Evolutionary conservation across 2,329 filamentous ascomycete species (phyloP).

Genomic region (Ophiostoma montium): DNA sequence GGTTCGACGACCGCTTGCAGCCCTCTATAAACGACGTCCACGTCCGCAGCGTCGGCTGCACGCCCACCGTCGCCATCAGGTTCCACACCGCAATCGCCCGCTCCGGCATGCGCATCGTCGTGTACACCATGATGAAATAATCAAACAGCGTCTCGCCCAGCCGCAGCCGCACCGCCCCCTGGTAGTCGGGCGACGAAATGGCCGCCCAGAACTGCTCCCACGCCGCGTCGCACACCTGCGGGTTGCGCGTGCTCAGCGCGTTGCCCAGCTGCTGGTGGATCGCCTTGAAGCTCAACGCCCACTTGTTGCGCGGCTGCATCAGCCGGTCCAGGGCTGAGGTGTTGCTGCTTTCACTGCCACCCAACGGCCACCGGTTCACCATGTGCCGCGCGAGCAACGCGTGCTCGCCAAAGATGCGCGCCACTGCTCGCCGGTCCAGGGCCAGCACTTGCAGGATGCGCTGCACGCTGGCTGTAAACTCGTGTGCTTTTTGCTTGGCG

Average conservation of each 20-base stretch:
- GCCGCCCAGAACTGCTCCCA: conserved; percentile 20
- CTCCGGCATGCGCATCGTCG: conserved; percentile 18
- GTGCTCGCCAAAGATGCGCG: conserved; percentile 12
- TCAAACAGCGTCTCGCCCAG: conserved; percentile 17
- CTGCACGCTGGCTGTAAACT: conserved; percentile 16
- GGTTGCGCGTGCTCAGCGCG: conserved; percentile 18
- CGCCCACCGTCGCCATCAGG: conserved; percentile 30
- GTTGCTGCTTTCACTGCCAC: not conserved
- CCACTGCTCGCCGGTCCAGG: conserved; percentile 9
- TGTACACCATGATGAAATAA: conserved; percentile 23
- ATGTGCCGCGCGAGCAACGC: conserved; percentile 11
- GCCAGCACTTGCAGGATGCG: conserved; percentile 11
- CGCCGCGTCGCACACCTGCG: conserved; percentile 13
- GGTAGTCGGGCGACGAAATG: conserved; percentile 11
- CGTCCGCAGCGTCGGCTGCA: conserved; percentile 46
- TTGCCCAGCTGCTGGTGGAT: conserved; percentile 17
- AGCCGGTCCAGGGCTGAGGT: not conserved
- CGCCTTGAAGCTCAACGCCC: not conserved
- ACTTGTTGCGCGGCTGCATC: not conserved
- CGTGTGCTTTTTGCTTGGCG: conserved; percentile 13
- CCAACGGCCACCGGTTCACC: conserved; percentile 8
- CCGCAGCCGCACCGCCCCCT: conserved; percentile 10
- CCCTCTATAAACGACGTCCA: conserved; percentile 65
- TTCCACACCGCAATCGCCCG: conserved; percentile 23
- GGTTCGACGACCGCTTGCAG: conserved; percentile 45